Evolutionary conservation across 495 filamentous ascomycete species (phyloP), one percentile per base, ranked within the genome.

Genomic region (Niebla homalea): DNA sequence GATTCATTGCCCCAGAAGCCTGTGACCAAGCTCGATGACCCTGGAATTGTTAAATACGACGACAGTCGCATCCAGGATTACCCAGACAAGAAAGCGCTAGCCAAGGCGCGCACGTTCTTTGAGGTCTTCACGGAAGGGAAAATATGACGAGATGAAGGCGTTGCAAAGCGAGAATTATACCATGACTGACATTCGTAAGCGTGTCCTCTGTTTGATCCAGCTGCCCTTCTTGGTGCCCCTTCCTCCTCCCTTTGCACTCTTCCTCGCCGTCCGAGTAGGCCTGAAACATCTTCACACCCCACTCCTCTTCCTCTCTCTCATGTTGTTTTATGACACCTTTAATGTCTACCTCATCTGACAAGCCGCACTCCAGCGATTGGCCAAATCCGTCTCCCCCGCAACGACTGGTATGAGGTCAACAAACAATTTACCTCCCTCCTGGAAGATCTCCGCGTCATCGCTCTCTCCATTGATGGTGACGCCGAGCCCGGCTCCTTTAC

Each of bases 121-220:
- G 21, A 48, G 20, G 14, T 8, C 4, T 48, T 48, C 45, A 22
- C 21, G 14, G n/a, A 36, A 15, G 25, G 25, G 12, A n/a, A 36
- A 21, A 16, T 35, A 16, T 5, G 45, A 48, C 3, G 26, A 26
- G 26, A 48, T 48, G 45, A 29, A 35, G 15, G 45, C 32, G n/a
- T 0, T 48, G 15, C 45, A 48, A 4, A 36, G 25, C 15, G 29
- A 48, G 2, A 35, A 48, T 35, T 48, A 48, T n/a, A 48, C 45
- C 29, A 48, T 48, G 45, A 48, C 45, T 15, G 45, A 48, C 45
- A 48, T 48, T 36, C 45, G 45, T 48, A 22, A n/a, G 45, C 2
- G 5, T 10, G 10, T 29, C 26, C 3, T 29, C 26, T 29, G n/a
- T n/a, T 2, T 29, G 1, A 1, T 4, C 3, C 26, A 0, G 5